A percentile compares a stretch with the other conserved stretches of the same genome.
phyloP scores from a whole-genome alignment of 2,329 filamentous ascomycete genomes.

The Botrytis porri region DNA sequence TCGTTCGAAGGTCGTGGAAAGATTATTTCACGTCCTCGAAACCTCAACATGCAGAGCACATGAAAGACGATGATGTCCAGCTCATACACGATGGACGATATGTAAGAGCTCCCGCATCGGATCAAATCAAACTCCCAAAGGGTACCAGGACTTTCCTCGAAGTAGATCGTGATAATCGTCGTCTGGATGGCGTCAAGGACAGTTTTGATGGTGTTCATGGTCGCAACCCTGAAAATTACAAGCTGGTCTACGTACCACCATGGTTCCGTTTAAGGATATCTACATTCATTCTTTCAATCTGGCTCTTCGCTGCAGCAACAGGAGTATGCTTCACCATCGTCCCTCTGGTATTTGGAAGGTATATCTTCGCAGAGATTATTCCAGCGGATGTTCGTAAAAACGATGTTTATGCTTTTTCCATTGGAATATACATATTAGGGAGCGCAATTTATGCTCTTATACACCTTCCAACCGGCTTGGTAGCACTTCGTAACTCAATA shows the following conservation, averaged over 20 bases:
- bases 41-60: constrained; percentile 42
- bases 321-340: constrained; percentile 83
- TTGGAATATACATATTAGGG: constrained; percentile 80
- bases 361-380: constrained; percentile 70
- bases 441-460: constrained; percentile 60
- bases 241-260: constrained; percentile 76
- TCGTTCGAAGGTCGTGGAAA: constrained; percentile 59
- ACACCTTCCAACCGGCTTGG: constrained; percentile 45
- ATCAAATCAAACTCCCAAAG: constrained; percentile 92
- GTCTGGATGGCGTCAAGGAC: constrained; percentile 57
- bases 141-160: constrained; percentile 76
- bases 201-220: constrained; percentile 56
- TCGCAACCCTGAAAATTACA: constrained; percentile 46
- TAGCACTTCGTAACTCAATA: constrained; percentile 32
- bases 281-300: constrained; percentile 84
- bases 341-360: constrained; percentile 80
- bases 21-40: constrained; percentile 46
- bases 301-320: constrained; percentile 86
- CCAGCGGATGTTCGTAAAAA: constrained; percentile 74
- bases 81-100: constrained; percentile 67
- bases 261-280: constrained; percentile 77
- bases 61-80: constrained; percentile 42
- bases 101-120: constrained; percentile 88
- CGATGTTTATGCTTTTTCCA: constrained; percentile 93
- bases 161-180: constrained; percentile 64